Percentiles rank a stretch among this genome's conserved stretches.
Conservation (phyloP, 2,329 filamentous ascomycete species). For the Penicillium sp. region DNA sequence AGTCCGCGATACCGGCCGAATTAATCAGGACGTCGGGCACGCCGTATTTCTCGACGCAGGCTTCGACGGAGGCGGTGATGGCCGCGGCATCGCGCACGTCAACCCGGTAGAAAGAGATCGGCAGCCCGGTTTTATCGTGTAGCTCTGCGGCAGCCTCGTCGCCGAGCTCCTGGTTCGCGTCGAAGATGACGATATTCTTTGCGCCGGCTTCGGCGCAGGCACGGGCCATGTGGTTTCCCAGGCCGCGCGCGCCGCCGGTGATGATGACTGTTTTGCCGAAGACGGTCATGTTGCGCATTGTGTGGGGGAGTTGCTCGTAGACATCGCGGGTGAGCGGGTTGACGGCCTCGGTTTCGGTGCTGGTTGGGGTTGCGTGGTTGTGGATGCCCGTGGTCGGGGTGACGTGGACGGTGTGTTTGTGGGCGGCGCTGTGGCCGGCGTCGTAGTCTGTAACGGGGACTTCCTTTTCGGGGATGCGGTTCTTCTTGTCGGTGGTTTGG, state of each 20-base stretch:
- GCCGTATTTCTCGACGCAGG: constrained; percentile 7
- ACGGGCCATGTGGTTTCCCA: constrained; percentile 7
- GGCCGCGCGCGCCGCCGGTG: constrained; percentile 4
- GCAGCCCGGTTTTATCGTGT: constrained; percentile 4
- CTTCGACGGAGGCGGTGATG: constrained; percentile 5
- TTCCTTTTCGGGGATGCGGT: constrained; percentile 5
- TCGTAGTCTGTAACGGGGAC: constrained; percentile 6
- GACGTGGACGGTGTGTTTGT: constrained; percentile 5
- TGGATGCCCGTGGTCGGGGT: neutral
- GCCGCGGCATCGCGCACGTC: constrained; percentile 6
- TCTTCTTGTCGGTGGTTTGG: constrained; percentile 5
- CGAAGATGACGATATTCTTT: constrained; percentile 10
- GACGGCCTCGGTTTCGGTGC: neutral
- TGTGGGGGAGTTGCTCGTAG: constrained; percentile 5
- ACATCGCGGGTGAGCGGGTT: constrained; percentile 3
- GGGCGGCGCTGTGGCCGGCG: constrained; percentile 1
- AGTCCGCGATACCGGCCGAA: constrained; percentile 6
- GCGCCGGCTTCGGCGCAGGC: constrained; percentile 7
- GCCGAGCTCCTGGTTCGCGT: constrained; percentile 8
- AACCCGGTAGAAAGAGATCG: constrained; percentile 4
- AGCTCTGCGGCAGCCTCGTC: constrained; percentile 6
- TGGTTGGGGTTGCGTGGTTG: neutral
- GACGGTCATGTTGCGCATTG: constrained; percentile 8
- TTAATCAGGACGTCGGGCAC: constrained; percentile 7
- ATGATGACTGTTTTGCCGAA: constrained; percentile 7